A percentile compares a stretch with the other conserved stretches of the same genome.
These are phyloP conservation scores for Blastomyces parvus DNA, from an alignment of 2,329 filamentous ascomycete species.

Conservation along the genomic window DNA sequence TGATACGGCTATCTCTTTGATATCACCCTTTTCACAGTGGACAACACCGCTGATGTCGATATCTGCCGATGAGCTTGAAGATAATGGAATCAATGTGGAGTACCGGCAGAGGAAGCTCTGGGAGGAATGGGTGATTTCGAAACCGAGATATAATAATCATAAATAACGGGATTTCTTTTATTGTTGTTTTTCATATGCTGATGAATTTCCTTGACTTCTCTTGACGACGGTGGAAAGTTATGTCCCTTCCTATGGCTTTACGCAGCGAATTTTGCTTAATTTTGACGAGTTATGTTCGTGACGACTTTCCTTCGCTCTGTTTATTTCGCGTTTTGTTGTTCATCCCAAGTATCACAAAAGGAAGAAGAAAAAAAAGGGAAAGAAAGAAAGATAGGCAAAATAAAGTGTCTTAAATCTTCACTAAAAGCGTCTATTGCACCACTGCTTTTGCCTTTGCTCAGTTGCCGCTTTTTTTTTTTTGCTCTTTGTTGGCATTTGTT, in stretches of 20 bases:
- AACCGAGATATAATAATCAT: slow-evolving; percentile 5
- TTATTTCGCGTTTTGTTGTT: background rate
- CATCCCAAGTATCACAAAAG: background rate
- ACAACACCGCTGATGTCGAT: slow-evolving; percentile 22
- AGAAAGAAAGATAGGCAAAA: background rate
- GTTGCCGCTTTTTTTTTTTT: background rate
- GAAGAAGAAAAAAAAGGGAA: background rate
- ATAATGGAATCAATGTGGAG: slow-evolving; percentile 28
- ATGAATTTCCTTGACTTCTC: background rate
- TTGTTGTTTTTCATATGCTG: too few species aligned
- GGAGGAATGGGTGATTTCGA: slow-evolving; percentile 32
- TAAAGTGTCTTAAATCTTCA: background rate
- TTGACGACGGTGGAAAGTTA: background rate
- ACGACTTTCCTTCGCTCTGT: background rate
- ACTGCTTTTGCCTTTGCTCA: background rate
- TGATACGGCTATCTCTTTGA: slow-evolving; percentile 14
- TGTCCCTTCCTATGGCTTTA: background rate
- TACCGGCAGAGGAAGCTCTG: slow-evolving; percentile 28
- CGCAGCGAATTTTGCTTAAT: background rate
- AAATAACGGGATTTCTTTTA: background rate
- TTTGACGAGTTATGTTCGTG: background rate
- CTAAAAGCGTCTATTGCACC: background rate
- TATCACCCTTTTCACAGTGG: slow-evolving; percentile 14
- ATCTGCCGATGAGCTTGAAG: slow-evolving; percentile 28
- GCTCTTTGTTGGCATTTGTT: background rate